Evolutionary conservation across 2,329 filamentous ascomycete species (phyloP).

Genomic region (Microcera coccophila): DNA sequence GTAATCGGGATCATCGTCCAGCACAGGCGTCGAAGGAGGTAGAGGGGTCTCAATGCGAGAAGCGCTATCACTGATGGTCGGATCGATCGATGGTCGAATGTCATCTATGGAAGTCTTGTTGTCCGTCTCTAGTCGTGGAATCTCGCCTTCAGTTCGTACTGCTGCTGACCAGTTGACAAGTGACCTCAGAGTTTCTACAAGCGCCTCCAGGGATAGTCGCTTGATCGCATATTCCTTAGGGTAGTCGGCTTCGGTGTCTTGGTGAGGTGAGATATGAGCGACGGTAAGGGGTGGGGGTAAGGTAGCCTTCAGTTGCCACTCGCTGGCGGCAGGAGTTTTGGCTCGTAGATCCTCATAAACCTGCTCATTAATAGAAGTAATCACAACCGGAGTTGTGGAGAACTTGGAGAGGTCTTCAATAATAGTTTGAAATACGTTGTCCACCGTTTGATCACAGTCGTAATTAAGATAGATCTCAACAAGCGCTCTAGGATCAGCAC

Average conservation of each 20-base stretch:
- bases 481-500: conserved; percentile 78
- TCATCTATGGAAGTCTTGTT: conserved; percentile 44
- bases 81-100: conserved; percentile 64
- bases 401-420: conserved; percentile 92
- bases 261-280: conserved; percentile 61
- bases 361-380: conserved; percentile 76
- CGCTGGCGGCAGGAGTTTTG: conserved; percentile 56
- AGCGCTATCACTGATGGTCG: conserved; percentile 54
- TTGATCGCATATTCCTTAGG: conserved; percentile 91
- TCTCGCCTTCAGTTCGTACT: conserved; percentile 53
- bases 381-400: conserved; percentile 71
- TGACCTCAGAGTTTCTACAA: conserved; percentile 85
- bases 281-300: conserved; percentile 83
- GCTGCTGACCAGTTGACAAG: conserved; percentile 84
- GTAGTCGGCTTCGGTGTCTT: conserved; percentile 64
- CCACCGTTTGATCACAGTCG: conserved; percentile 90
- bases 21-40: conserved; percentile 61
- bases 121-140: conserved; percentile 31
- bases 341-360: conserved; percentile 76
- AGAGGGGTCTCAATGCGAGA: conserved; percentile 58
- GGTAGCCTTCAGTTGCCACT: conserved; percentile 85
- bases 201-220: conserved; percentile 78
- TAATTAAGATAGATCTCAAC: conserved; percentile 98
- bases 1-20: conserved; percentile 87
- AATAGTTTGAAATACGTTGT: conserved; percentile 94